Percentiles rank a stretch among this genome's conserved stretches.
Conservation (phyloP, 176 grass and related monocot genomes). For the Carex cristatella region DNA sequence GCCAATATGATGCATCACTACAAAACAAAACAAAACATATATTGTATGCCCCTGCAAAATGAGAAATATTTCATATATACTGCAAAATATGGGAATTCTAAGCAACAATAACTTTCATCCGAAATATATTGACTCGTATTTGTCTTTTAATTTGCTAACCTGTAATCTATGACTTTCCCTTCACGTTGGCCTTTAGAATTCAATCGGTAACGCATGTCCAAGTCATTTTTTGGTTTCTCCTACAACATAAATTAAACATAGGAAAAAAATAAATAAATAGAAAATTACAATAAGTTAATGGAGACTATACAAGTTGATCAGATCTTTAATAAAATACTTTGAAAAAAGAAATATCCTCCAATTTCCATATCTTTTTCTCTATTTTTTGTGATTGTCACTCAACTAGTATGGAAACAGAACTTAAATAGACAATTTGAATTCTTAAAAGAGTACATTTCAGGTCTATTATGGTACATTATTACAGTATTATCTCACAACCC, state of each 20-base stretch:
- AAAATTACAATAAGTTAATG: not conserved
- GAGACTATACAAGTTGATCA: not conserved
- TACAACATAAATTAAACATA: conserved; percentile 31
- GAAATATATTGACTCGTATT: not conserved
- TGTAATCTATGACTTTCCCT: conserved; percentile 98
- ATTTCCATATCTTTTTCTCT: not conserved
- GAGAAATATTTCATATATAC: not conserved
- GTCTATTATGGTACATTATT: not conserved
- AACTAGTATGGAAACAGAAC: not conserved
- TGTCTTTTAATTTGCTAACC: conserved; percentile 24
- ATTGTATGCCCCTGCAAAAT: not conserved
- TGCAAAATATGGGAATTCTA: not conserved
- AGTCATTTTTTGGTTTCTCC: conserved; percentile 96
- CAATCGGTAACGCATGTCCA: conserved; percentile 80
- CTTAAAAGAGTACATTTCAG: not conserved
- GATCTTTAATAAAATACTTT: not conserved
- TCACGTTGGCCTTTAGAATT: conserved; percentile 91
- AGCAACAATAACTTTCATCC: not conserved
- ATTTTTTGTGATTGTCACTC: not conserved
- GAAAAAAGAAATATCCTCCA: not conserved
- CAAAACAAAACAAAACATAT: not conserved
- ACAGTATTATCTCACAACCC: not conserved
- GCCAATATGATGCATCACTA: not conserved
- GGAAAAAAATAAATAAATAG: not conserved
- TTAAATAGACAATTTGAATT: not conserved